These are phyloP conservation scores for Aspergillus eucalypticola DNA, from an alignment of 2,329 filamentous ascomycete species.

Conservation along the genomic window DNA sequence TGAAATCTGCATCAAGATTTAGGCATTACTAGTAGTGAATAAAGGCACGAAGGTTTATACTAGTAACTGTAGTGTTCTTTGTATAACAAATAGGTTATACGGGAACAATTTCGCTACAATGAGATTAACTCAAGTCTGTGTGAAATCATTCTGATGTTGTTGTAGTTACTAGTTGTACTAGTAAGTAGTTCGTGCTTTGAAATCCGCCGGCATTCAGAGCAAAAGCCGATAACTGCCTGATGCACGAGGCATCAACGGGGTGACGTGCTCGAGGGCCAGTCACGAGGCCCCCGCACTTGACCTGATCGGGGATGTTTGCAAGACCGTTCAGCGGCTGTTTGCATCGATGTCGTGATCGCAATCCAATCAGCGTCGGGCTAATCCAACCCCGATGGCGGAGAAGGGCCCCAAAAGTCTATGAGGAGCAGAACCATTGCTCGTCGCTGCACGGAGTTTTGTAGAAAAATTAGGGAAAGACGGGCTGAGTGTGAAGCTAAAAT, in stretches of 20 bases:
- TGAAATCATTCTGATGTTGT: too few species aligned
- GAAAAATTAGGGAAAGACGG: slow-evolving; percentile 10
- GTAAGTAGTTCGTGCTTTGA: neutral
- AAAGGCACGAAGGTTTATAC: too few species aligned
- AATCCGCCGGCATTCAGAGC: slow-evolving; percentile 12
- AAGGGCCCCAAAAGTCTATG: slow-evolving; percentile 25
- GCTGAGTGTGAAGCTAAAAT: slow-evolving; percentile 8
- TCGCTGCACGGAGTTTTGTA: slow-evolving; percentile 10
- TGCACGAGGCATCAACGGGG: neutral
- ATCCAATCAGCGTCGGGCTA: slow-evolving; percentile 40
- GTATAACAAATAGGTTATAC: too few species aligned
- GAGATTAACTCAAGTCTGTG: too few species aligned
- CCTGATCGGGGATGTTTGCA: slow-evolving; percentile 35
- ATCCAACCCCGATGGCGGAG: slow-evolving; percentile 42
- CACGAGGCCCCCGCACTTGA: slow-evolving; percentile 33
- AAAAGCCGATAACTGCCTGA: slow-evolving; percentile 22
- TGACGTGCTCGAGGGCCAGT: slow-evolving; percentile 33
- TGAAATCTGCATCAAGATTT: too few species aligned
- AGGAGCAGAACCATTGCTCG: slow-evolving; percentile 15
- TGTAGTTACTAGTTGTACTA: too few species aligned
- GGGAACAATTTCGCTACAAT: too few species aligned
- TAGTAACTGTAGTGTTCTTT: too few species aligned
- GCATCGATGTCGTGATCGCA: slow-evolving; percentile 50
- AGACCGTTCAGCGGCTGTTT: slow-evolving; percentile 23
- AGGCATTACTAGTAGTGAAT: too few species aligned